Evolutionary conservation across 306 rosid genomes (phyloP).

Genomic region (Boehmeria nivea): DNA sequence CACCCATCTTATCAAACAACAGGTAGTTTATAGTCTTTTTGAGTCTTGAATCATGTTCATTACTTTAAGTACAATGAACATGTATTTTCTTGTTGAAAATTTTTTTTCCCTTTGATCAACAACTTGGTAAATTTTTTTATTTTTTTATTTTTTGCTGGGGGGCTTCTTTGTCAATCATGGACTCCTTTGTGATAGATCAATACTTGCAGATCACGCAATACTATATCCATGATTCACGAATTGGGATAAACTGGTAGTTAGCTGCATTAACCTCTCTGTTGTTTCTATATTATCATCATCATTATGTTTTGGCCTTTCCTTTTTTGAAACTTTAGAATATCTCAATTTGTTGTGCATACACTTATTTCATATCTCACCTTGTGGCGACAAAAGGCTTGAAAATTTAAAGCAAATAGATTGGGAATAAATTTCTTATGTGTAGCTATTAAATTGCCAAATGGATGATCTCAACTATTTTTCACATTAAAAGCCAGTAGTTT

Average conservation of each 20-base stretch:
- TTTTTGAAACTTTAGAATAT: constrained; percentile 34
- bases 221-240: constrained; percentile 82
- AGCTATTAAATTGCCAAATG: constrained; percentile 27
- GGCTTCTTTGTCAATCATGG: no score
- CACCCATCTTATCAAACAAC: no score
- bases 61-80: no score
- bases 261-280: constrained; percentile 48
- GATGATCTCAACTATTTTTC: constrained; percentile 22
- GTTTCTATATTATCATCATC: constrained; percentile 15
- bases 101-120: no score
- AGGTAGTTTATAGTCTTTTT: no score
- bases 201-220: constrained; percentile 38
- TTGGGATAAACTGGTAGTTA: constrained; percentile 58
- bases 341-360: constrained; percentile 31
- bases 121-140: no score
- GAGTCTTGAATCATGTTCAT: no score
- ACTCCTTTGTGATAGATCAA: constrained; percentile 17
- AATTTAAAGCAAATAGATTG: constrained; percentile 20
- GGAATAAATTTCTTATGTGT: constrained; percentile 11
- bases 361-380: constrained; percentile 23
- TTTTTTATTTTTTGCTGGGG: no score
- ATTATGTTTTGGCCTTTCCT: background rate
- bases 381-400: constrained; percentile 20
- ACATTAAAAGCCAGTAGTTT: no score
- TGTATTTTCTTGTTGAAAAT: no score